A percentile compares a stretch with the other conserved stretches of the same genome.
Conservation (phyloP, 1,139 yeast genomes). For the Barnettozyma hawaiiensis region DNA sequence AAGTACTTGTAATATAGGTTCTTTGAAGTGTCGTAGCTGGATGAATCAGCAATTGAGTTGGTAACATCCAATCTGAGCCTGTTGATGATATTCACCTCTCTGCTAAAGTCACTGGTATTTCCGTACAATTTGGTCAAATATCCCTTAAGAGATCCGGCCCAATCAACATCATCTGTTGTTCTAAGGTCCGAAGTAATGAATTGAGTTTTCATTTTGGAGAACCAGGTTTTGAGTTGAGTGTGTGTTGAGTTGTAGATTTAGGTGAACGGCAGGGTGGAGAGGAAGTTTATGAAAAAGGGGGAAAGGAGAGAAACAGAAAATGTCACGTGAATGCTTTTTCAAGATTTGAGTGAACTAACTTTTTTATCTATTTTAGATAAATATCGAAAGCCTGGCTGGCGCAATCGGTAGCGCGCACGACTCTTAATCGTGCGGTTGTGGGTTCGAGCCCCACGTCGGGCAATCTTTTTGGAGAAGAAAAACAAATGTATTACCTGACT, state of each 20-base stretch:
- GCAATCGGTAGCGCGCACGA: conserved; percentile 44
- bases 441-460: conserved; percentile 44
- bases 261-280: too few relatives aligned
- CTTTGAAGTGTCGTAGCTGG: conserved; percentile 12
- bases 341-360: too few relatives aligned
- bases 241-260: too few relatives aligned
- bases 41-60: conserved; percentile 37
- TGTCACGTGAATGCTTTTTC: conserved; percentile 1
- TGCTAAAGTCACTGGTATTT: conserved; percentile 47
- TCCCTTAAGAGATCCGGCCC: conserved; percentile 56
- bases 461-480: conserved; percentile 20
- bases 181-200: conserved; percentile 33
- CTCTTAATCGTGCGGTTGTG: conserved; percentile 41
- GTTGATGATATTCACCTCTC: conserved; percentile 51
- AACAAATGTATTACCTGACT: too few relatives aligned
- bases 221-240: not conserved
- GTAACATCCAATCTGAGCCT: conserved; percentile 58
- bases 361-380: too few relatives aligned
- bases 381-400: conserved; percentile 35
- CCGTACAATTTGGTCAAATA: conserved; percentile 67
- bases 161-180: conserved; percentile 55
- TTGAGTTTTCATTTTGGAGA: conserved; percentile 19
- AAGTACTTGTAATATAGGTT: conserved; percentile 55
- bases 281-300: too few relatives aligned
- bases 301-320: too few relatives aligned